Conservation (phyloP, 306 rosid genomes). For the Cotoneaster glaucophyllus region DNA sequence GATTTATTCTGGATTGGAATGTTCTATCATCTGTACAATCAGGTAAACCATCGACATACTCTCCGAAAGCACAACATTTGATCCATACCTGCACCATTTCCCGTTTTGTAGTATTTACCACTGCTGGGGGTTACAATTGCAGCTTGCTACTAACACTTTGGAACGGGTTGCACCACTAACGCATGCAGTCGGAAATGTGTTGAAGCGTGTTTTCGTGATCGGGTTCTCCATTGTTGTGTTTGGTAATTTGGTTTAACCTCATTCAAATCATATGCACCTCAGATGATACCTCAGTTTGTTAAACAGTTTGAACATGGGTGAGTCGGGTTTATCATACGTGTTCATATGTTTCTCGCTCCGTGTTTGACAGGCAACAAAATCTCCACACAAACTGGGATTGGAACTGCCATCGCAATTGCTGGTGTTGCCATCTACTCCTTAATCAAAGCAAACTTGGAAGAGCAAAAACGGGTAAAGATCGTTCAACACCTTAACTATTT, state of each 20-base stretch:
- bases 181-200: constrained; percentile 75
- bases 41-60: constrained; percentile 30
- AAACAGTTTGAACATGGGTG: neutral
- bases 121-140: constrained; percentile 13
- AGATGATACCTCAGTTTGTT: neutral
- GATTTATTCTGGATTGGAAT: constrained; percentile 73
- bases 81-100: too few species aligned
- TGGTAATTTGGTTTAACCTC: constrained; percentile 31
- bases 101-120: neutral
- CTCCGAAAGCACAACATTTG: neutral
- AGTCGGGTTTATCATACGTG: neutral
- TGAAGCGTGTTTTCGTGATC: constrained; percentile 77
- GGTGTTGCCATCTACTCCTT: constrained; percentile 74
- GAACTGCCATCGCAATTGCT: constrained; percentile 66
- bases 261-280: neutral
- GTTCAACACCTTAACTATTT: neutral
- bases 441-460: constrained; percentile 71
- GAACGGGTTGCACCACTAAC: constrained; percentile 76
- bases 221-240: constrained; percentile 74
- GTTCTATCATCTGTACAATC: constrained; percentile 74
- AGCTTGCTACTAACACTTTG: constrained; percentile 73
- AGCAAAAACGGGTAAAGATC: constrained; percentile 41
- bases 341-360: neutral
- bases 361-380: constrained; percentile 52
- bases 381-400: constrained; percentile 69